Percentiles rank a stretch among this genome's conserved stretches.
phyloP scores from a whole-genome alignment of 129 eudicot genomes.

The Dittrichia graveolens region DNA sequence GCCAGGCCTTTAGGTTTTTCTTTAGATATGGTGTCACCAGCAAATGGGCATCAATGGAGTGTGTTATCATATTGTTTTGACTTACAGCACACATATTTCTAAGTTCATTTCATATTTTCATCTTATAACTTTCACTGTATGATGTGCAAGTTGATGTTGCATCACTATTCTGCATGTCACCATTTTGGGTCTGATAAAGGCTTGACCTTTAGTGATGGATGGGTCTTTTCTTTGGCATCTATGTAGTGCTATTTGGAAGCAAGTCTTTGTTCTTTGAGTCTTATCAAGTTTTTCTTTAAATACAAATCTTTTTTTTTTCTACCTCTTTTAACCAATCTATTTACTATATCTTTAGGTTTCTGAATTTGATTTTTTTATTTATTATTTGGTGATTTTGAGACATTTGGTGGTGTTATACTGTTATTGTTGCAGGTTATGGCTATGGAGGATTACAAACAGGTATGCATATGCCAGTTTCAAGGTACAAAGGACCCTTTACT shows the following conservation, averaged over 20 bases:
- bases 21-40: slow-evolving; percentile 2
- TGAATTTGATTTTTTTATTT: not conserved
- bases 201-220: slow-evolving; percentile 7
- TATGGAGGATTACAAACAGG: slow-evolving; percentile 55
- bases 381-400: not conserved
- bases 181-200: slow-evolving; percentile 24
- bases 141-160: slow-evolving; percentile 14
- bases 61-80: not conserved
- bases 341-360: no score
- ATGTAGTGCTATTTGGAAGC: slow-evolving; percentile 32
- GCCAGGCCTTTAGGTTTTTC: not conserved
- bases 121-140: slow-evolving; percentile 1
- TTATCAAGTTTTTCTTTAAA: slow-evolving; percentile 16
- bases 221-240: slow-evolving; percentile 41
- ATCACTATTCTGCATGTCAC: slow-evolving; percentile 7
- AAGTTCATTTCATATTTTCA: not conserved
- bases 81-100: not conserved
- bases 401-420: slow-evolving; percentile 2
- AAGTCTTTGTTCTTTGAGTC: slow-evolving; percentile 37
- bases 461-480: slow-evolving; percentile 54
- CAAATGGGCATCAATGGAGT: slow-evolving; percentile 21
- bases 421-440: slow-evolving; percentile 51
- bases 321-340: not conserved
- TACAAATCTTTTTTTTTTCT: not conserved
- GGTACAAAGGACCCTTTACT: slow-evolving; percentile 77